A percentile compares a stretch with the other conserved stretches of the same genome.
phyloP scores from a whole-genome alignment of 495 filamentous ascomycete species.

The Penicillium riverlandense region DNA sequence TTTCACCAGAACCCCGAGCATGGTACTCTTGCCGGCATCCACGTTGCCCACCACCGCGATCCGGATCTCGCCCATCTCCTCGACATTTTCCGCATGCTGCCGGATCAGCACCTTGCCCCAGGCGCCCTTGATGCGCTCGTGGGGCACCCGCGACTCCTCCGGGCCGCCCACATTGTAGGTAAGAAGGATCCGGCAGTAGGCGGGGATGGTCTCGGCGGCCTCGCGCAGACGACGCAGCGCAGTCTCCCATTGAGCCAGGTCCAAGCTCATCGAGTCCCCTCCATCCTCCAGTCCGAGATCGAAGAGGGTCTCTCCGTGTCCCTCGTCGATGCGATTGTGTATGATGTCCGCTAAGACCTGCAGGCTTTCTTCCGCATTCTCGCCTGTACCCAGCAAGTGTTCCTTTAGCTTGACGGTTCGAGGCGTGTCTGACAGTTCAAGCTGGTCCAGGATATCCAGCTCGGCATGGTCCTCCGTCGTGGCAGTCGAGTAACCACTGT shows the following conservation, averaged over 20 bases:
- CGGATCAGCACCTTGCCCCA: slow-evolving; percentile 82
- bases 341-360: slow-evolving; percentile 54
- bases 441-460: slow-evolving; percentile 82
- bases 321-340: slow-evolving; percentile 66
- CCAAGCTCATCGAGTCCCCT: slow-evolving; percentile 83
- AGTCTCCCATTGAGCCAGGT: slow-evolving; percentile 68
- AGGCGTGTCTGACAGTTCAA: slow-evolving; percentile 72
- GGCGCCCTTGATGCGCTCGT: slow-evolving; percentile 60
- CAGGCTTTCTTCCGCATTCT: slow-evolving; percentile 54
- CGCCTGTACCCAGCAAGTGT: slow-evolving; percentile 58
- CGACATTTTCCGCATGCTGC: slow-evolving; percentile 61
- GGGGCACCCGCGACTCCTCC: slow-evolving; percentile 53
- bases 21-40: slow-evolving; percentile 94
- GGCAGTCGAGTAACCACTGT: slow-evolving; percentile 37
- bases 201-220: slow-evolving; percentile 57
- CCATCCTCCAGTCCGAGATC: slow-evolving; percentile 90
- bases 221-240: slow-evolving; percentile 61
- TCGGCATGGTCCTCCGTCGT: slow-evolving; percentile 72
- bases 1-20: slow-evolving; percentile 94
- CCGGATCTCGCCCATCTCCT: slow-evolving; percentile 90
- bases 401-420: slow-evolving; percentile 64
- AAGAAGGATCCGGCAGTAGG: slow-evolving; percentile 71
- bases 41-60: slow-evolving; percentile 98
- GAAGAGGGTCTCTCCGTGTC: slow-evolving; percentile 85
- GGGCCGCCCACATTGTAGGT: slow-evolving; percentile 85